Evolutionary conservation across 805 yeast species (phyloP), one percentile per base, ranked within the genome.

Genomic region (Teunomyces aglyptinius): DNA sequence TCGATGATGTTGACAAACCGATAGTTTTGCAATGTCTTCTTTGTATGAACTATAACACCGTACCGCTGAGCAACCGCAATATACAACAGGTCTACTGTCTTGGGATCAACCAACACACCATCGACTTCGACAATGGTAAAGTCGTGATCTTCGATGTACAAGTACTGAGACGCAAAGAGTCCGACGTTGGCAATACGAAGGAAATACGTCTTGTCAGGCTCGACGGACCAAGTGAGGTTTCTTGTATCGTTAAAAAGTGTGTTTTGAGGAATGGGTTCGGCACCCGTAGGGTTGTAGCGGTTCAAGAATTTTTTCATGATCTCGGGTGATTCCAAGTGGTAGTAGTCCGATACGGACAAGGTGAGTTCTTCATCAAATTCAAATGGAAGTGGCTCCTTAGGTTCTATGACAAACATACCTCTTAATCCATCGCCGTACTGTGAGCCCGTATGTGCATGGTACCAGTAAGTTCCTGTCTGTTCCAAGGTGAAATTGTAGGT

Each of bases 61-160:
- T 85, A 80, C 59, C 97, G 73, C 68, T 91, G 97, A 7, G 92
- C 97, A 16, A 86, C 89, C 0, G 92, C 76, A 32, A 86, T 57
- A 58, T 85, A 84, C 26, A 85, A 52, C 60, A 80, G 70, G 26
- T 79, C 75, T 4, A 85, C 77, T 1, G 64, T 69, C 41, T 72
- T 70, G 2, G 87, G 87, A 50, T 83, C 73, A 20, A 82, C 82
- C 47, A 74, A 81, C 15, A 82, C 77, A 41, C 77, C 77, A 53
- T 73, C 77, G 12, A 69, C 68, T 53, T 72, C 77, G 33, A 73
- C 76, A 29, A 73, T 59, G 32, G 64, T 64, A 38, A 73, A 57
- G 16, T 63, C 69, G 49, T 73, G 77, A 53, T 63, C 73, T 55
- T 73, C 76, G 49, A 73, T 57, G 50, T 60, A 68, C 47, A 72